Evolutionary conservation across 75 land plant species (phyloP).

Genomic region (Adiantum capillusveneris): DNA sequence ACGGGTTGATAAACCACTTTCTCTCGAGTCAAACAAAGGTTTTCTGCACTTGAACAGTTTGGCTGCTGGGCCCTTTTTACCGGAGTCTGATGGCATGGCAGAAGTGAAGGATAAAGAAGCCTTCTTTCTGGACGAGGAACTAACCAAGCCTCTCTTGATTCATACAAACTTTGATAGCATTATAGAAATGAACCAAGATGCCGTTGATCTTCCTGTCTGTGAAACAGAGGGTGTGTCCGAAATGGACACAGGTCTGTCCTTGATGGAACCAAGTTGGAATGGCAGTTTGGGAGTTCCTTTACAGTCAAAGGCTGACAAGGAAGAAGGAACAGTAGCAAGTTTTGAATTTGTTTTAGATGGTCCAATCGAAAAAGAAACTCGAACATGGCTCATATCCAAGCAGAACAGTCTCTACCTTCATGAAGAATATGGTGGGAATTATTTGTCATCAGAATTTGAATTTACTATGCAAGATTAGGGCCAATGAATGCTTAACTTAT

Average conservation of each 20-base stretch:
- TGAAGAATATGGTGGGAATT: slow-evolving; percentile 25
- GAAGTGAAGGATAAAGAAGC: too few relatives aligned
- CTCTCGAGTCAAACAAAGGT: neutral
- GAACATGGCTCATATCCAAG: slow-evolving; percentile 25
- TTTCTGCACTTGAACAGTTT: neutral
- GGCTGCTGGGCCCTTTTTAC: too few relatives aligned
- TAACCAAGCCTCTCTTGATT: too few relatives aligned
- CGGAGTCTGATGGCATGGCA: too few relatives aligned
- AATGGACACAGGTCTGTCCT: neutral
- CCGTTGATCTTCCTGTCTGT: neutral
- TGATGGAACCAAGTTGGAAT: neutral
- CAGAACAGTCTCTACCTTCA: slow-evolving; percentile 12
- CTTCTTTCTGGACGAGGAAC: too few relatives aligned
- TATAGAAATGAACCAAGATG: neutral
- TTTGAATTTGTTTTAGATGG: slow-evolving; percentile 10
- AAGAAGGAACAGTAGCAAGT: neutral
- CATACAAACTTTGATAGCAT: too few relatives aligned
- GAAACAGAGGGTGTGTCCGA: neutral
- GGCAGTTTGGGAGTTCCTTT: neutral
- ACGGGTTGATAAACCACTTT: neutral
- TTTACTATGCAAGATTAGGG: too few relatives aligned
- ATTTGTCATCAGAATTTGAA: neutral
- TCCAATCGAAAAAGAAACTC: slow-evolving; percentile 17
- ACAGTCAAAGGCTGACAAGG: neutral
- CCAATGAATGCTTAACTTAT: neutral